A percentile compares a stretch with the other conserved stretches of the same genome.
These are phyloP conservation scores for Trichophaea hybrida DNA, from an alignment of 2,329 filamentous ascomycete genomes.

Conservation along the genomic window DNA sequence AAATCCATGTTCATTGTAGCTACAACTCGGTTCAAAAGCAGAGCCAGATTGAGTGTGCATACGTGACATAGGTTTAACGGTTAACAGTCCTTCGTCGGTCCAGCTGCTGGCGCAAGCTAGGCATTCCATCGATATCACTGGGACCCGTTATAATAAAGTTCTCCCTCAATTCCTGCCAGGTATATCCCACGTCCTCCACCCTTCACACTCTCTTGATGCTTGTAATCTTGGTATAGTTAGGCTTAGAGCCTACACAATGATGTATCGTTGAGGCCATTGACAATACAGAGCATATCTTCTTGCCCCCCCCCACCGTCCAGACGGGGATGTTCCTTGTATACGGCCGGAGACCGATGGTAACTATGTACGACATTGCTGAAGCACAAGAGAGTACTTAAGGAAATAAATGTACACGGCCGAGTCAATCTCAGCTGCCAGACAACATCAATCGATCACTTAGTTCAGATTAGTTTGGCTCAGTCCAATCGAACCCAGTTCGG, in stretches of 20 bases:
- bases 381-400: background rate
- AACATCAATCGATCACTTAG: background rate
- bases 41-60: background rate
- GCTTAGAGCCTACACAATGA: background rate
- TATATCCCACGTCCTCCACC: background rate
- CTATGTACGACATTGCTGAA: background rate
- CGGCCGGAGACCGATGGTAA: background rate
- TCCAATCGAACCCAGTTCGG: background rate
- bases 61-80: background rate
- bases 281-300: no score
- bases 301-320: no score
- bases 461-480: background rate
- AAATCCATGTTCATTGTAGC: background rate
- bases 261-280: no score
- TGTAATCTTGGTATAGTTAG: background rate
- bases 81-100: no score
- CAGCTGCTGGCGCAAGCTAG: background rate
- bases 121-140: background rate
- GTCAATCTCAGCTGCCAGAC: background rate
- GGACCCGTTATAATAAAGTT: background rate
- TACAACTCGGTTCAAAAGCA: background rate
- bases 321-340: no score
- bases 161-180: background rate
- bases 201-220: background rate
- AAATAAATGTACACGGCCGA: background rate